A percentile compares a stretch with the other conserved stretches of the same genome.
Evolutionary conservation across 495 filamentous ascomycete species (phyloP).

Genomic region (Aspergillus wentii): DNA sequence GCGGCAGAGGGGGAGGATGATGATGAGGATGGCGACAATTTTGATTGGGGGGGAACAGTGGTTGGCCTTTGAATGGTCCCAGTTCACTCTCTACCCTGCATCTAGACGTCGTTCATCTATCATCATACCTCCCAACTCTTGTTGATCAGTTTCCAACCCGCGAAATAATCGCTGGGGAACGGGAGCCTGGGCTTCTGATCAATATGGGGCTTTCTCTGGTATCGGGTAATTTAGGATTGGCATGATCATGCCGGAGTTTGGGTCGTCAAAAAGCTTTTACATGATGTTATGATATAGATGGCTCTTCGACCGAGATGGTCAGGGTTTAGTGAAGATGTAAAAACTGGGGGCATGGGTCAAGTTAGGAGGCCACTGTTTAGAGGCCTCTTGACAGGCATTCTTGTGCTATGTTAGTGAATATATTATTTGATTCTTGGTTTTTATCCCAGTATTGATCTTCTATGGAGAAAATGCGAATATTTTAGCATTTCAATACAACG

Average conservation of each 20-base stretch:
- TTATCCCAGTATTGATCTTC: too few species aligned
- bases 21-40: slow-evolving; percentile 38
- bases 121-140: too few species aligned
- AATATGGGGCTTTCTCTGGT: not conserved
- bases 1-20: slow-evolving; percentile 46
- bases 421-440: too few species aligned
- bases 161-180: too few species aligned
- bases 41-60: slow-evolving; percentile 21
- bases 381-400: too few species aligned
- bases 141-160: too few species aligned
- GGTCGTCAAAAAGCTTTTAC: not conserved
- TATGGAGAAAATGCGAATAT: too few species aligned
- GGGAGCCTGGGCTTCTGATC: slow-evolving; percentile 4
- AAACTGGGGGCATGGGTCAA: not conserved
- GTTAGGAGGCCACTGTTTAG: too few species aligned
- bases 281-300: slow-evolving; percentile 1
- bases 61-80: slow-evolving; percentile 22
- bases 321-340: not conserved
- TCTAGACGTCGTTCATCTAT: slow-evolving; percentile 1
- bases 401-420: too few species aligned
- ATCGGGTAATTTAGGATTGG: slow-evolving; percentile 1
- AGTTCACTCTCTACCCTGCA: not conserved
- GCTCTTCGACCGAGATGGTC: too few species aligned
- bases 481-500: too few species aligned
- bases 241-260: slow-evolving; percentile 3